Percentiles rank a stretch among this genome's conserved stretches.
Conservation (phyloP, 1,139 yeast genomes). For the Neolecta irregularis region DNA sequence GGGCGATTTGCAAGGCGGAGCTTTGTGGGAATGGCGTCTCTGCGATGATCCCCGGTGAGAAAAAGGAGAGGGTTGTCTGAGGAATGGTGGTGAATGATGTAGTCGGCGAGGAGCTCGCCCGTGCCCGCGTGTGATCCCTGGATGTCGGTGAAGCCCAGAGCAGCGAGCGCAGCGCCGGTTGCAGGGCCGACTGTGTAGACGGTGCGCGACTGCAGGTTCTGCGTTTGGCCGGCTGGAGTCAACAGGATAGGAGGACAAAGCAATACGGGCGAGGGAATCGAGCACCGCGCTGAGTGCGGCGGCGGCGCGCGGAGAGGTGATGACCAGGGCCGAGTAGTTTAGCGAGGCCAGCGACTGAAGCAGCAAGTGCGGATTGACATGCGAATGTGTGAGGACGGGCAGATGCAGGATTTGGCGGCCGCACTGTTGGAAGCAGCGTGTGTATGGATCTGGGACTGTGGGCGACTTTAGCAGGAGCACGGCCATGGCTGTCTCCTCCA, state of each 20-base stretch:
- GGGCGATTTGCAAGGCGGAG: slow-evolving; percentile 33
- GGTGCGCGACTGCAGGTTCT: slow-evolving; percentile 31
- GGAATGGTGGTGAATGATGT: slow-evolving; percentile 32
- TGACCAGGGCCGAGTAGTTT: slow-evolving; percentile 38
- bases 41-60: slow-evolving; percentile 73
- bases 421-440: neutral
- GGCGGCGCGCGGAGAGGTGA: slow-evolving; percentile 89
- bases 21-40: slow-evolving; percentile 62
- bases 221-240: slow-evolving; percentile 14
- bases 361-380: slow-evolving; percentile 2
- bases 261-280: slow-evolving; percentile 8
- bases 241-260: slow-evolving; percentile 1
- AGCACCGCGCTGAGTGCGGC: slow-evolving; percentile 38
- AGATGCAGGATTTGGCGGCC: slow-evolving; percentile 1
- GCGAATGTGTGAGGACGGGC: slow-evolving; percentile 4
- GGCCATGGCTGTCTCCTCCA: neutral
- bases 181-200: slow-evolving; percentile 91
- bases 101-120: slow-evolving; percentile 52
- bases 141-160: slow-evolving; percentile 51
- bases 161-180: slow-evolving; percentile 44
- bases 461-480: neutral
- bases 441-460: neutral
- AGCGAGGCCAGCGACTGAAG: slow-evolving; percentile 1
- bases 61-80: slow-evolving; percentile 32
- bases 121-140: slow-evolving; percentile 64